Base-by-base conservation (phyloP, 108 stramenopile species). In the Pelagomonas calceolata region DNA sequence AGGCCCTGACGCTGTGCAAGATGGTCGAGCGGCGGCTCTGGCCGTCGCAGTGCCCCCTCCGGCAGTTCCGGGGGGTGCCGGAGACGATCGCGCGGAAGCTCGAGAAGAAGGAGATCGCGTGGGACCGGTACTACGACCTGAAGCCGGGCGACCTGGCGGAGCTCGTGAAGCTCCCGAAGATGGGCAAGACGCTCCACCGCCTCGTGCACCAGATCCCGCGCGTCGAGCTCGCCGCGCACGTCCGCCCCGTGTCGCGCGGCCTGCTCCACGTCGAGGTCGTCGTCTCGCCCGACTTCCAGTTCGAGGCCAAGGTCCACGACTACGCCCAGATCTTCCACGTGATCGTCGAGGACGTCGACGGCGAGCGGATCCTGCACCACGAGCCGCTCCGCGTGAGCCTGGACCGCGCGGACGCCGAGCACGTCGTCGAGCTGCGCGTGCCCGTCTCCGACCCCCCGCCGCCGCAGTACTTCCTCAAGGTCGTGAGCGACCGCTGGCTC, bases 161-260 rank as follows among this genome's bases (percentile, higher is more conserved):
- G 75, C 79, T 99, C 39, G 94, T 98, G 12, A 95, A 93, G 64
- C 89, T 95, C 31, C 96, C 97, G 0, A 94, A 95, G 79, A 94
- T 97, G 95, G 98, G 98, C 32, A 87, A 92, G 43, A 89, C 89
- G 0, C 80, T 99, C 33, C 94, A 97, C 82, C 94, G 91, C 65
- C 87, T 98, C 64, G 97, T 99, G 16, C 92, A 95, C 79, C 91
- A 94, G 80, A 96, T 97, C 76, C 98, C 98, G 0, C 81, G 85
- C 18, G 77, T 99, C 31, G 94, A 98, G 65, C 77, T 99, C 18
- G 83, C 89, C 18, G 95, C 94, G 12, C 90, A 90, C 66, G 92
- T 98, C 63, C 96, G 96, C 75, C 98, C 98, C 0, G 91, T 99
- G 73, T 95, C 95, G 34, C 77, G 98, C 69, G 94, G 93, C 3